Evolutionary conservation across 1,284 basidiomycete species (phyloP), one percentile per base, ranked within the genome.

Genomic region (Ceratobasidium sp.): DNA sequence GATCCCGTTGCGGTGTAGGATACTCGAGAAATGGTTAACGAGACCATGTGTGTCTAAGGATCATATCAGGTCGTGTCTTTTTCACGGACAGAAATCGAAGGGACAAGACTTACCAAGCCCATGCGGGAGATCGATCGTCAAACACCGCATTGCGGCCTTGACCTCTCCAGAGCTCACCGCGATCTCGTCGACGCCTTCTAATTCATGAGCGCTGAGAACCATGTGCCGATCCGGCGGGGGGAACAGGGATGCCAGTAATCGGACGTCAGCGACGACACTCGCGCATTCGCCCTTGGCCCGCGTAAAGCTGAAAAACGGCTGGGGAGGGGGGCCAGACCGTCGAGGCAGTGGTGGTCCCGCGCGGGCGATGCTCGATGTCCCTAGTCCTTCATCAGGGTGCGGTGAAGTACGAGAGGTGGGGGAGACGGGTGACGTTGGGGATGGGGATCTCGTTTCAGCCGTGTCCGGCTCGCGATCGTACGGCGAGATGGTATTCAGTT

Each of bases 251-350:
- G 92, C 89, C 6, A 93, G 88, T 42, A 91, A 83, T 62, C 87
- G 85, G 5, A 90, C 89, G 67, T 91, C 90, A 1, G 92, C 92
- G 74, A 93, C 71, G 84, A 26, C 92, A 92, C 40, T 91, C 91
- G 6, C 91, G 91, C 84, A 74, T 74, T 74, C 71, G 40, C 93
- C 92, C n/a, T 87, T 84, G 20, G 92, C 92, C 78, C 91, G 87
- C n/a, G 92, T 93, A 83, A 93, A 91, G 79, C 89, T 92, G 83
- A 93, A 93, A 84, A 93, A 93, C 9, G 91, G 89, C n/a, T 70
- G 66, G 38, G 62, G 42, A 44, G 69, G 66, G 26, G 50, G 50
- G 28, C 69, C 38, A 40, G 64, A 64, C 46, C 74, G 48, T 26
- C 57, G 23, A 46, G 57, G 66, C 40, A 52, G 28, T n/a, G 38